These are phyloP conservation scores for Martiniozyma abietophila DNA, from an alignment of 805 yeast species.

Conservation along the genomic window DNA sequence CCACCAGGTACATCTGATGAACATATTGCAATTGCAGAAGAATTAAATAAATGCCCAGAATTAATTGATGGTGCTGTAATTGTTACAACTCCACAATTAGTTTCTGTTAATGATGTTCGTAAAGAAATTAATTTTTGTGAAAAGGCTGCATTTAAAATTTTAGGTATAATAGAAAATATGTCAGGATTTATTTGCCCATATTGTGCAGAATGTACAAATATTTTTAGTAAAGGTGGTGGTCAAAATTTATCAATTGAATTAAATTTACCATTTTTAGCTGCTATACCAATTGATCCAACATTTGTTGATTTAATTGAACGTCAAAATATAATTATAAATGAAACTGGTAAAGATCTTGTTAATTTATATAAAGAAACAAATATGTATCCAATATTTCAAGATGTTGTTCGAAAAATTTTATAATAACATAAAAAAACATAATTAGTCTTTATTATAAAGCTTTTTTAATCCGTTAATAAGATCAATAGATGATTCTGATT, in stretches of 20 bases:
- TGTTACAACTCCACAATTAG: conserved; percentile 94
- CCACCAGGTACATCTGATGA: conserved; percentile 99
- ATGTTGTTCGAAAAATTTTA: conserved; percentile 33
- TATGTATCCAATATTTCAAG: conserved; percentile 35
- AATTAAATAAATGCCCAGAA: conserved; percentile 50
- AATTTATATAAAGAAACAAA: conserved; percentile 30
- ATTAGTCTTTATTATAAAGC: not conserved
- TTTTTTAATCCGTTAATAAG: too few relatives aligned
- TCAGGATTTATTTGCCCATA: conserved; percentile 93
- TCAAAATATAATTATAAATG: conserved; percentile 55
- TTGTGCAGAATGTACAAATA: conserved; percentile 86
- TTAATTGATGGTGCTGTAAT: conserved; percentile 84
- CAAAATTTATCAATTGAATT: conserved; percentile 52
- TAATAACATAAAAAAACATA: conserved; percentile 5
- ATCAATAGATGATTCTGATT: too few relatives aligned
- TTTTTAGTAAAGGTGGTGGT: conserved; percentile 94
- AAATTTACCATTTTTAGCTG: conserved; percentile 65
- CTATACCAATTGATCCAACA: conserved; percentile 86
- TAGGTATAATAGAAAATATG: conserved; percentile 95
- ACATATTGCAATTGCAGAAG: conserved; percentile 94
- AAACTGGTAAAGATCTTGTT: conserved; percentile 26
- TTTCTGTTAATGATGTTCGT: conserved; percentile 87
- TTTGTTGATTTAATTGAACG: conserved; percentile 84
- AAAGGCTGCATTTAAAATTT: conserved; percentile 67
- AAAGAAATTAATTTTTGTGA: conserved; percentile 89